Conservation (phyloP, 495 filamentous ascomycete genomes). For the Halenospora varia region DNA sequence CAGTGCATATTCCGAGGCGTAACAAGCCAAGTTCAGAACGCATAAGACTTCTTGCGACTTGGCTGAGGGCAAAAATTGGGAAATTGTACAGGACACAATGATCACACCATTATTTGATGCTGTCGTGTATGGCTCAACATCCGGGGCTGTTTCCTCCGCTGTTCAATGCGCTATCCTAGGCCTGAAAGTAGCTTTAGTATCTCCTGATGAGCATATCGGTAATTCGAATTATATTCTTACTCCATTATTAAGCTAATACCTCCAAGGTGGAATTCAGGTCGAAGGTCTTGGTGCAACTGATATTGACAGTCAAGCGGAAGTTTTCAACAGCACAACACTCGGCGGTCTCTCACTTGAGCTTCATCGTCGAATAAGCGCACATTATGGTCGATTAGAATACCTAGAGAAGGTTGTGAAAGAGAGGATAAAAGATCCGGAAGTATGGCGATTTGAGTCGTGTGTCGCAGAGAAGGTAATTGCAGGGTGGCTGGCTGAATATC, state of each 20-base stretch:
- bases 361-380: neutral
- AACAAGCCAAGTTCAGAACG: no score
- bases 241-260: neutral
- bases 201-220: neutral
- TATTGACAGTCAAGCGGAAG: neutral
- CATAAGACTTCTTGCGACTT: no score
- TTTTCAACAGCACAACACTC: neutral
- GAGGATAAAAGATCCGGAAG: neutral
- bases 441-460: neutral
- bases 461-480: neutral
- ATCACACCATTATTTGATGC: neutral
- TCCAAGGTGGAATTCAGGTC: neutral
- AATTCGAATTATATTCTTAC: neutral
- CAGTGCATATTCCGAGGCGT: no score
- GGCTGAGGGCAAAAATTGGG: no score
- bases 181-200: neutral
- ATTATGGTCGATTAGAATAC: neutral
- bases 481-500: neutral
- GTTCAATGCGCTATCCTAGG: neutral
- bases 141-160: neutral
- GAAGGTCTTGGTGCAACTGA: neutral
- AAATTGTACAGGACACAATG: no score
- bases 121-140: neutral
- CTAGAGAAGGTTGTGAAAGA: neutral
- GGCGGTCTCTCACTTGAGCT: neutral